Conservation (phyloP, 805 yeast genomes). For the Yarrowia osloensis region DNA sequence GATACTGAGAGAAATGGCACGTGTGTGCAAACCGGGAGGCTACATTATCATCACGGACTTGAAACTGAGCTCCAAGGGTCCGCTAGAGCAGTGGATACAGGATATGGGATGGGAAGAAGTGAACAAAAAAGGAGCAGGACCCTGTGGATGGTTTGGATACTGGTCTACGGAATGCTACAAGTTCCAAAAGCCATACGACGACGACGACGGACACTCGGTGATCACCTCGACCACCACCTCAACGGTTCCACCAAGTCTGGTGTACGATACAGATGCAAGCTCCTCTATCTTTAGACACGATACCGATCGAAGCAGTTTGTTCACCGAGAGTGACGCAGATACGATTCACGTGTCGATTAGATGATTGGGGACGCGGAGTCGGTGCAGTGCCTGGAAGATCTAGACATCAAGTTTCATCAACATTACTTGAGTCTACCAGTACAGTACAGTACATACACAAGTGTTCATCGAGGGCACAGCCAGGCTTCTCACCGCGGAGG, state of each 20-base stretch:
- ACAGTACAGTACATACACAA: too few species aligned
- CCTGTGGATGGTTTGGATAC: constrained; percentile 29
- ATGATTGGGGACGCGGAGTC: background rate
- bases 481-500: too few species aligned
- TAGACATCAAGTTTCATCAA: too few species aligned
- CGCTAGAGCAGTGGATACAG: constrained; percentile 9
- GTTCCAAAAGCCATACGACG: constrained; percentile 20
- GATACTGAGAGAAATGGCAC: constrained; percentile 21
- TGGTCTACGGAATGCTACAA: constrained; percentile 24
- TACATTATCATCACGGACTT: constrained; percentile 17
- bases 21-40: constrained; percentile 27
- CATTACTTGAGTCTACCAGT: too few species aligned
- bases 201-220: background rate
- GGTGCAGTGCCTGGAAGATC: too few species aligned
- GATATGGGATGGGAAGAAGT: constrained; percentile 29
- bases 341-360: constrained; percentile 15
- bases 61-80: constrained; percentile 6
- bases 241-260: background rate
- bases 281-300: background rate
- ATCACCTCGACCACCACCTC: background rate
- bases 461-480: too few species aligned
- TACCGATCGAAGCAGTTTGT: background rate
- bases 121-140: constrained; percentile 21
- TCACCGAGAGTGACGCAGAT: constrained; percentile 9
- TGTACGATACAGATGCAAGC: background rate